Percentiles rank a stretch among this genome's conserved stretches.
phyloP scores from a whole-genome alignment of 495 filamentous ascomycete genomes.

The Neurospora cerealis region DNA sequence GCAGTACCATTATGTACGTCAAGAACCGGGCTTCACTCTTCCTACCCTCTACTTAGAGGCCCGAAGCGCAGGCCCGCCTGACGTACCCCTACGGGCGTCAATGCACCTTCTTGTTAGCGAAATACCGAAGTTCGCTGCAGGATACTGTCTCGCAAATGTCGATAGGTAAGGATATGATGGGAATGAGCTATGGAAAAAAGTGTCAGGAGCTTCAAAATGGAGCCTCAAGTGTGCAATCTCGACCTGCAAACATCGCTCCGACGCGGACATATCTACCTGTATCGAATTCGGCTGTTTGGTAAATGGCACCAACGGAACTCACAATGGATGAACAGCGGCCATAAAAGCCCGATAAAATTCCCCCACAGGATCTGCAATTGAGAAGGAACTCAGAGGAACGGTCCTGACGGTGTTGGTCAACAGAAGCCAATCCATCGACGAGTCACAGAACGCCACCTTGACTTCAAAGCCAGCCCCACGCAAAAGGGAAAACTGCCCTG shows the following conservation, averaged over 20 bases:
- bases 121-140: not conserved
- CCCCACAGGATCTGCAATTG: not conserved
- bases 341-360: not conserved
- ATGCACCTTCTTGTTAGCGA: not conserved
- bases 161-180: not conserved
- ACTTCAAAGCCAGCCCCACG: not conserved
- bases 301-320: not conserved
- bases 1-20: not conserved
- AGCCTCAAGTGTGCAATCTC: not conserved
- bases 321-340: not conserved
- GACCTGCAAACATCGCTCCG: not conserved
- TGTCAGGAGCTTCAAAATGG: not conserved
- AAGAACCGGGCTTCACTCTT: not conserved
- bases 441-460: not conserved
- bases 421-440: not conserved
- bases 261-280: not conserved
- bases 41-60: not conserved
- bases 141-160: not conserved
- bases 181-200: not conserved
- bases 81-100: not conserved
- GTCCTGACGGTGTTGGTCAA: not conserved
- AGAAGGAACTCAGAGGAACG: not conserved
- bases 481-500: not conserved
- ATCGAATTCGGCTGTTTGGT: not conserved
- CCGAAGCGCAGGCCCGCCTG: not conserved